Conservation (phyloP, 129 eudicot genomes). For the Chrysanthemum lavandulifolium region DNA sequence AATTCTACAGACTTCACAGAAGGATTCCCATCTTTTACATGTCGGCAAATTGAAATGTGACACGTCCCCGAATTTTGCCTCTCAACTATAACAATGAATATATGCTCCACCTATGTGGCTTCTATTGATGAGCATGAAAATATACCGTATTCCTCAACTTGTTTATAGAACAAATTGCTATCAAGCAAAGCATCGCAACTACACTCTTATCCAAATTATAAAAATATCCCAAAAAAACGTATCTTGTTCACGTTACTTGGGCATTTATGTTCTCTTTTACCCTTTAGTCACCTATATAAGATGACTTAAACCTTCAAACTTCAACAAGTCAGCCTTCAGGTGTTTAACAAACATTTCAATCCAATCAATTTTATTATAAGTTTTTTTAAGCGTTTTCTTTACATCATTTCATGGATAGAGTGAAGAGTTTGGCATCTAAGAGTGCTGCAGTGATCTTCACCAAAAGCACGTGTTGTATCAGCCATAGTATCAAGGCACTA, state of each 20-base stretch:
- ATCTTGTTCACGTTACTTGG: constrained; percentile 22
- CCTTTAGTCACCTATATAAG: constrained; percentile 36
- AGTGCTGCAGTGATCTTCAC: constrained; percentile 98
- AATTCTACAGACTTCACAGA: constrained; percentile 17
- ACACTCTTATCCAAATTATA: constrained; percentile 36
- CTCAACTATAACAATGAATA: constrained; percentile 31
- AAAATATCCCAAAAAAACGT: constrained; percentile 43
- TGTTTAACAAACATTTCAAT: constrained; percentile 16
- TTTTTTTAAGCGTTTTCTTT: background rate
- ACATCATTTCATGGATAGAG: constrained; percentile 51
- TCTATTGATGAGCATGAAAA: constrained; percentile 10
- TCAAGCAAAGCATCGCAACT: constrained; percentile 39
- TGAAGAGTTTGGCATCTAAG: constrained; percentile 70
- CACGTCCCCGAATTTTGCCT: constrained; percentile 20
- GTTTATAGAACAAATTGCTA: constrained; percentile 43
- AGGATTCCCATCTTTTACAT: constrained; percentile 24
- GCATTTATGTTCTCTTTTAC: constrained; percentile 10
- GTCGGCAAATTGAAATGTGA: constrained; percentile 9
- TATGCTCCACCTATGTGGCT: constrained; percentile 26
- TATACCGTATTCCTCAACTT: constrained; percentile 41
- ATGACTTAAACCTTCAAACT: constrained; percentile 23
- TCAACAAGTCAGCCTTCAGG: constrained; percentile 32
- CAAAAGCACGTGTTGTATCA: constrained; percentile 91
- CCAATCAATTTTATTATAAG: background rate
- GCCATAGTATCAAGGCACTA: constrained; percentile 86